Evolutionary conservation across 1,139 yeast genomes (phyloP).

Genomic region (Suhomyces bokatorum): DNA sequence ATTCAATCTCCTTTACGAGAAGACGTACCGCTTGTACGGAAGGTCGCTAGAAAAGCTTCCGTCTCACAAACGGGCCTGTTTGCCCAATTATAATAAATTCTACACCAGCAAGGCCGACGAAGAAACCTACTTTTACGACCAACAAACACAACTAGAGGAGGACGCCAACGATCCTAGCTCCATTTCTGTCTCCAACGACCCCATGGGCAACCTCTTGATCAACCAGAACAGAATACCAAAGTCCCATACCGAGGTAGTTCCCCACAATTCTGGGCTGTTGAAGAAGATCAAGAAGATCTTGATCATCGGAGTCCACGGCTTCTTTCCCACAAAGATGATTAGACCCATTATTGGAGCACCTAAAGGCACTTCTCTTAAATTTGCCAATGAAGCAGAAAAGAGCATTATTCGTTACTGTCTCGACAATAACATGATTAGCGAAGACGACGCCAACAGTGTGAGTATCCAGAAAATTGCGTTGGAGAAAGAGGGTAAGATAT

Average conservation of each 20-base stretch:
- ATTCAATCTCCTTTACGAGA: conserved; percentile 37
- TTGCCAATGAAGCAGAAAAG: conserved; percentile 82
- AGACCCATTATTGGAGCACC: conserved; percentile 90
- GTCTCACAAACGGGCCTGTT: conserved; percentile 40
- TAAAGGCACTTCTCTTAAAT: conserved; percentile 85
- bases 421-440: conserved; percentile 47
- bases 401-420: conserved; percentile 74
- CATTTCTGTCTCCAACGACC: conserved; percentile 44
- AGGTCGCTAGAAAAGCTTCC: conserved; percentile 42
- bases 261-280: conserved; percentile 34
- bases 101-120: conserved; percentile 24
- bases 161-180: conserved; percentile 34
- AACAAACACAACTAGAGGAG: conserved; percentile 30
- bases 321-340: conserved; percentile 83
- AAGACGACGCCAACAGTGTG: conserved; percentile 42
- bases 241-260: conserved; percentile 28
- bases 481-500: conserved; percentile 89
- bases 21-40: conserved; percentile 45
- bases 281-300: conserved; percentile 53
- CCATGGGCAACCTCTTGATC: conserved; percentile 47
- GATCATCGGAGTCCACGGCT: conserved; percentile 93
- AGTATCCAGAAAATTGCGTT: conserved; percentile 87
- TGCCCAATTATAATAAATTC: conserved; percentile 42
- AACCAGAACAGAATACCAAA: conserved; percentile 24
- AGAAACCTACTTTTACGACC: conserved; percentile 19